Conservation (phyloP, 306 rosid species). For the Carpinus fangiana region DNA sequence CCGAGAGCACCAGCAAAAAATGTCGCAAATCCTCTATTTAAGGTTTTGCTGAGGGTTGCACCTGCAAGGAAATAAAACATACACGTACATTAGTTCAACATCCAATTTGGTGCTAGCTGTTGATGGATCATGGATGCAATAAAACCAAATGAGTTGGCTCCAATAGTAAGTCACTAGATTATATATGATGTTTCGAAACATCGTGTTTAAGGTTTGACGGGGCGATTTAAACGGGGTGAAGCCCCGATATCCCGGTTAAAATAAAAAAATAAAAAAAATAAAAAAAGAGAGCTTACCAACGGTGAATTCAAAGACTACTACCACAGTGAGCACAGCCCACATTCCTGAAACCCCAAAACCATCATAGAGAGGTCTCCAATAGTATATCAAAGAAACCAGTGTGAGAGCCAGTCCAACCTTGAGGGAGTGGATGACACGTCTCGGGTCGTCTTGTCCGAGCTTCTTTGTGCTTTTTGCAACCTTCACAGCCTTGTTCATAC, state of each 20-base stretch:
- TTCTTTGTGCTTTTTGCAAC: conserved; percentile 44
- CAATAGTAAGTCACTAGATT: no score
- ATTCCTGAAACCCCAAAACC: conserved; percentile 85
- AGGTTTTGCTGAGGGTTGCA: conserved; percentile 71
- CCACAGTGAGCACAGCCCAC: conserved; percentile 93
- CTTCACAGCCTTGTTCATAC: conserved; percentile 40
- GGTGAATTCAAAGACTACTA: conserved; percentile 79
- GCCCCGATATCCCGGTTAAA: background rate
- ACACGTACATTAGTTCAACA: background rate
- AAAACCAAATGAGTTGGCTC: no score
- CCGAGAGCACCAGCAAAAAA: conserved; percentile 78
- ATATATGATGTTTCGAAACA: no score
- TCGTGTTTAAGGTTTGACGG: no score
- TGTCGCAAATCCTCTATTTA: conserved; percentile 87
- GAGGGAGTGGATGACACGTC: conserved; percentile 78
- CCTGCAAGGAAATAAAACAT: conserved; percentile 42
- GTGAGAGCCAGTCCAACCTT: conserved; percentile 94
- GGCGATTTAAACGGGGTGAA: no score
- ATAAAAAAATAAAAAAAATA: no score
- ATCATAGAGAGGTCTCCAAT: conserved; percentile 70
- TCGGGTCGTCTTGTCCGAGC: conserved; percentile 83
- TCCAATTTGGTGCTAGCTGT: no score
- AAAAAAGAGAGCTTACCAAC: conserved; percentile 52
- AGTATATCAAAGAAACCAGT: conserved; percentile 72
- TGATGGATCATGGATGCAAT: no score